Base-by-base conservation (phyloP, 768 basidiomycete genomes). In the Dictyophora rubrovolvata region DNA sequence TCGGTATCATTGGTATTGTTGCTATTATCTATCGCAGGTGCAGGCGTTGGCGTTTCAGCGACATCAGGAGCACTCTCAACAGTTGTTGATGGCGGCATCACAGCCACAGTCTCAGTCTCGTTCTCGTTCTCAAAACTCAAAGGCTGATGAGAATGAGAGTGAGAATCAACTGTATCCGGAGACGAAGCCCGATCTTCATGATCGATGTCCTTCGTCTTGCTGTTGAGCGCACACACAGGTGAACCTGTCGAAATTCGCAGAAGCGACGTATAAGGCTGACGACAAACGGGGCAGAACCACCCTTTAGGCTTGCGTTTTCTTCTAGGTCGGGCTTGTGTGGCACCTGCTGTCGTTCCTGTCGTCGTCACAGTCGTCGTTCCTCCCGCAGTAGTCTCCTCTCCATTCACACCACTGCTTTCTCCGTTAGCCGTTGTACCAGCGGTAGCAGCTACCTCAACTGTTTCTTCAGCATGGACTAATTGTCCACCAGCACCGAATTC, bases 281-380 rank as follows among this genome's bases (percentile, higher is more conserved):
- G 81, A 70, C 93, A 95, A 53, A 97, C 90, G 28, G 93, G 93
- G 69, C 93, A 97, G 79, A 88, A 91, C 93, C 93, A 97, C 5
- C 93, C 93, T 72, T 97, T 97, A 0, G 91, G 88, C 74, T 91
- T 94, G 64, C 92, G 79, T 77, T 93, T 94, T 52, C 47, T 59
- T 48, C 48, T 64, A 20, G 12, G 65, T 52, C 23, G 61, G 50
- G 50, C 63, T 35, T 56, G 62, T 35, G 50, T 62, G 48, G 68
- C 57, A 1, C 65, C 60, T 18, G 62, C 64, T 11, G 65, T 61
- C 6, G 64, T 56, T 8, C 62, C 63, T 2, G 66, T 69, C 1
- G 66, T 66, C 11, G 65, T 64, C 21, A 61, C 53, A 8, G 63
- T 51, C 37, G 59, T 36, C 48, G 63, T 48, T 37, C 48, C 61